Conservation (phyloP, 805 yeast species). For the Maudiozyma serrabonitensis region DNA sequence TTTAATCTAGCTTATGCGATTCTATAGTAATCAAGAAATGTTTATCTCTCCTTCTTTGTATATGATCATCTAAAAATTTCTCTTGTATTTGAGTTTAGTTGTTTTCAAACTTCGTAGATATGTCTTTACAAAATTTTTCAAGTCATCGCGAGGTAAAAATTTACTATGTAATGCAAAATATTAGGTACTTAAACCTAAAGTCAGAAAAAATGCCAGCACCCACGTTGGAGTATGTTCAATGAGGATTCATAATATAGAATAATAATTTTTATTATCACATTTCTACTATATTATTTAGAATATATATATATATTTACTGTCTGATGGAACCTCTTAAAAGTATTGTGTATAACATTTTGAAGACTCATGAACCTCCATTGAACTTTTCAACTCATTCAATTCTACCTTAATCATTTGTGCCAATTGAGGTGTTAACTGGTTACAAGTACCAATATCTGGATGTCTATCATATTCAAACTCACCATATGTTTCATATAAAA, state of each 20-base stretch:
- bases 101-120: not conserved
- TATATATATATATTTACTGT: not conserved
- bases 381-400: slow-evolving; percentile 64
- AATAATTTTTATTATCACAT: too few relatives aligned
- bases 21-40: too few relatives aligned
- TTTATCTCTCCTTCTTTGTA: too few relatives aligned
- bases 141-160: not conserved
- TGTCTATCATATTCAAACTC: slow-evolving; percentile 83
- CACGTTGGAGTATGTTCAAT: too few relatives aligned
- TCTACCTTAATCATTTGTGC: slow-evolving; percentile 85
- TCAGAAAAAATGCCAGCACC: too few relatives aligned
- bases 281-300: not conserved
- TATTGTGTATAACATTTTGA: slow-evolving; percentile 80
- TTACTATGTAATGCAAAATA: too few relatives aligned
- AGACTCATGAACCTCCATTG: slow-evolving; percentile 75
- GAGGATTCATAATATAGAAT: too few relatives aligned
- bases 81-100: too few relatives aligned
- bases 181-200: too few relatives aligned
- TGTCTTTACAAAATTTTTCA: not conserved
- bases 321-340: slow-evolving; percentile 32
- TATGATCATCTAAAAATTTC: too few relatives aligned
- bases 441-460: slow-evolving; percentile 89
- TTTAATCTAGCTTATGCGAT: not conserved
- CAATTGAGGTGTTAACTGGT: slow-evolving; percentile 74
- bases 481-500: slow-evolving; percentile 76